phyloP scores from a whole-genome alignment of 169 alveolate genomes.

The Plasmodium sp. region DNA sequence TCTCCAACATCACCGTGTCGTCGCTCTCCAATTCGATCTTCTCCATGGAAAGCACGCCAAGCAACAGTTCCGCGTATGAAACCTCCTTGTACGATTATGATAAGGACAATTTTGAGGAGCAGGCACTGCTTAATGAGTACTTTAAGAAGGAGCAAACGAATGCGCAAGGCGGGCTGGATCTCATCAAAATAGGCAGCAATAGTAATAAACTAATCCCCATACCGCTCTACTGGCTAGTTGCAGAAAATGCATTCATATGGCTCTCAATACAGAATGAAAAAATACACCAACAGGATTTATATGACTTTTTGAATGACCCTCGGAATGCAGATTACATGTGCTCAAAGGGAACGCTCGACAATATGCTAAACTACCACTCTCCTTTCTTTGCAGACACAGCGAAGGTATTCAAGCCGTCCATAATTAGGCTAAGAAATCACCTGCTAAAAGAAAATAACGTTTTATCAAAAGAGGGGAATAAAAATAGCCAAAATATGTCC shows the following conservation, averaged over 20 bases:
- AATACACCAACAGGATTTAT: conserved; percentile 34
- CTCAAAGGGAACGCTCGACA: conserved; percentile 48
- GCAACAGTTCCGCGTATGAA: conserved; percentile 38
- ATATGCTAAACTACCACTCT: conserved; percentile 62
- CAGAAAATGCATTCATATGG: conserved; percentile 72
- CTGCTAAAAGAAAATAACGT: conserved; percentile 25
- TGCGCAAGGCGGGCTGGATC: neutral
- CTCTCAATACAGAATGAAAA: conserved; percentile 59
- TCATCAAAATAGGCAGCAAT: conserved; percentile 43
- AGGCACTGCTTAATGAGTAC: conserved; percentile 46
- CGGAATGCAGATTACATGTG: conserved; percentile 64
- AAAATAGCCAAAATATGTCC: conserved; percentile 8
- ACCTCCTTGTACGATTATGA: conserved; percentile 57
- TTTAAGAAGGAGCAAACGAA: conserved; percentile 44
- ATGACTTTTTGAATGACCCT: conserved; percentile 36
- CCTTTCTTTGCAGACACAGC: conserved; percentile 39
- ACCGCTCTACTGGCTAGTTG: conserved; percentile 70
- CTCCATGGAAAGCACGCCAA: conserved; percentile 19
- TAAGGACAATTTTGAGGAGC: conserved; percentile 46
- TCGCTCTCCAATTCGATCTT: conserved; percentile 35
- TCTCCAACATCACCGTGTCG: conserved; percentile 46
- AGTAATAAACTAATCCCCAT: conserved; percentile 61
- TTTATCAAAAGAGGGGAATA: conserved; percentile 1
- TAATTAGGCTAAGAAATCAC: conserved; percentile 43
- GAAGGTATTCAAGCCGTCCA: conserved; percentile 44